phyloP scores from a whole-genome alignment of 257 asterid species.

The Primulina eburnea region DNA sequence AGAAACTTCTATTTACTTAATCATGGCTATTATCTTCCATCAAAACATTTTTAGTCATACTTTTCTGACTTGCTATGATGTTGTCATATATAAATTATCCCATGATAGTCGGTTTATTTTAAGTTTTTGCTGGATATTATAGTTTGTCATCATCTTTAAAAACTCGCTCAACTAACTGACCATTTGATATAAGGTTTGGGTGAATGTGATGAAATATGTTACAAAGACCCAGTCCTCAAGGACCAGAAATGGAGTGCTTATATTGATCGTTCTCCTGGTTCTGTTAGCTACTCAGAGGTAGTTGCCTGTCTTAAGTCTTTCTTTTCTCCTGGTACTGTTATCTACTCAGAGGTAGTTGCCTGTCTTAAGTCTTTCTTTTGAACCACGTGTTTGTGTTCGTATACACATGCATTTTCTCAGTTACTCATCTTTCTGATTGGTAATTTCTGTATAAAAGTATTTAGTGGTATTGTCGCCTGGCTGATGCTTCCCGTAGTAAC shows the following conservation, averaged over 20 bases:
- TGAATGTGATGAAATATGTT: conserved; percentile 86
- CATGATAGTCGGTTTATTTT: not conserved
- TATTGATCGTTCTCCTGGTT: conserved; percentile 97
- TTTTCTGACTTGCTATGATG: not conserved
- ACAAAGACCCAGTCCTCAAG: conserved; percentile 88
- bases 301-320: conserved; percentile 2
- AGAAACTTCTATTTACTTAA: not conserved
- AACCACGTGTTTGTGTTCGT: not conserved
- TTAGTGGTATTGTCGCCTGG: not conserved
- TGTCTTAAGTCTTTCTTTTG: not conserved
- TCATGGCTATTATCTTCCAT: not conserved
- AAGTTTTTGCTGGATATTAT: not conserved
- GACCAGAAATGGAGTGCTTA: conserved; percentile 92
- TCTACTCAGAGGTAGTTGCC: conserved; percentile 64
- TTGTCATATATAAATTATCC: not conserved
- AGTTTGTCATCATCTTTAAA: not conserved
- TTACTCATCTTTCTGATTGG: not conserved
- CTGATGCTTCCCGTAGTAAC: not conserved
- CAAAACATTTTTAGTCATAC: not conserved
- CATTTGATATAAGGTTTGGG: conserved; percentile 50
- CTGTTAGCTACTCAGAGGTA: conserved; percentile 75
- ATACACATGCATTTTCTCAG: not conserved
- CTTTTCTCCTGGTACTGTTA: conserved; percentile 87
- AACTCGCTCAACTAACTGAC: not conserved
- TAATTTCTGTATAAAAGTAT: not conserved